phyloP scores from a whole-genome alignment of 2,329 filamentous ascomycete genomes.

The Teratosphaeria gauchensis region DNA sequence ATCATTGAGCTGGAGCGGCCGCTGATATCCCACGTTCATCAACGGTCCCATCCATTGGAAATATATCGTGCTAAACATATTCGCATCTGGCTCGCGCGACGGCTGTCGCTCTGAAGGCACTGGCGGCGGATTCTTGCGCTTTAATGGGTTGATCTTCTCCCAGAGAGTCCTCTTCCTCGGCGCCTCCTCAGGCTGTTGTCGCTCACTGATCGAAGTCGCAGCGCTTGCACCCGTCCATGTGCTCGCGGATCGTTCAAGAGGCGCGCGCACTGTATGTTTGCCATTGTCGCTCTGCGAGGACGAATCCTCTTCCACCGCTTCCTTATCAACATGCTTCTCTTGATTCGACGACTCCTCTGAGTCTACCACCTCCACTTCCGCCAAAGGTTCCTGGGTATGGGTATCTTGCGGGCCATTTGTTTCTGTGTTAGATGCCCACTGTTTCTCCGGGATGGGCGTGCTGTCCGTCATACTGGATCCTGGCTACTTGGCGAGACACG shows the following conservation, averaged over 20 bases:
- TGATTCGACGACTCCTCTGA: conserved; percentile 27
- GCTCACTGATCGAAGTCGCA: conserved; percentile 11
- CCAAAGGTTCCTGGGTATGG: conserved; percentile 30
- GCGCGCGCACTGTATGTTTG: background rate
- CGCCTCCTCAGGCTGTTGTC: conserved; percentile 12
- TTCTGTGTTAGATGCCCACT: conserved; percentile 5
- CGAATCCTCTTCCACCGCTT: conserved; percentile 14
- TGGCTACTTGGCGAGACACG: background rate
- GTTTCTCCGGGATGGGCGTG: conserved; percentile 2
- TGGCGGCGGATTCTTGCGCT: conserved; percentile 43
- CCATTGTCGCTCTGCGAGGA: background rate
- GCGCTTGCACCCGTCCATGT: conserved; percentile 26
- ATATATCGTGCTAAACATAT: conserved; percentile 63
- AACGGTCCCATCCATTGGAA: conserved; percentile 88
- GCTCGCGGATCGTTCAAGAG: conserved; percentile 18
- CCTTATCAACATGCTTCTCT: conserved; percentile 24
- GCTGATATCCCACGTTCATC: conserved; percentile 79
- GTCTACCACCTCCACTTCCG: conserved; percentile 26
- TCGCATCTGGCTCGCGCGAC: conserved; percentile 63
- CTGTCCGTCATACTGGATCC: conserved; percentile 3
- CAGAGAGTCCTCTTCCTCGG: conserved; percentile 50
- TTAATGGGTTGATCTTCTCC: conserved; percentile 42
- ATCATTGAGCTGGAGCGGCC: conserved; percentile 72
- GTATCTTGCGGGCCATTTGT: conserved; percentile 10
- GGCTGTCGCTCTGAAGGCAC: conserved; percentile 43